Evolutionary conservation across 2,329 filamentous ascomycete genomes (phyloP), one percentile per base, ranked within the genome.

Genomic region (Calonectria crousiana): DNA sequence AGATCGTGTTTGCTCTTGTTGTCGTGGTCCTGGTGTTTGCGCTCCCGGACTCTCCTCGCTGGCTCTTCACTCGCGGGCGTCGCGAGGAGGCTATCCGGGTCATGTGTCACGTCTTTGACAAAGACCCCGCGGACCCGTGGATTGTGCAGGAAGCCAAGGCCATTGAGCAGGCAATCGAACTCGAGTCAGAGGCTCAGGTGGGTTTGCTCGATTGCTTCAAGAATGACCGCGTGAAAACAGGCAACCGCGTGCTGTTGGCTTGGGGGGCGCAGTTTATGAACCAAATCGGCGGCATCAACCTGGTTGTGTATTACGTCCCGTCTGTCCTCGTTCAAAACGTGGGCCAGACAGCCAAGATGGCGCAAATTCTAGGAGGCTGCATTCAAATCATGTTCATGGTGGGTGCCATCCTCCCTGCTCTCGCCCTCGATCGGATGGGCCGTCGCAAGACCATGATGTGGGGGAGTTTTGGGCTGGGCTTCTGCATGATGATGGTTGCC

Each of bases 241-340:
- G 78, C 0, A 73, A 66, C 23, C 56, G 78, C 5, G 71, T 79
- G 3, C 66, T 78, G 4, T 16, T 79, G 20, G 75, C 77, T 3
- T 78, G 76, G 76, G 69, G 67, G 3, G 74, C 79, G 0, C 75
- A 79, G 23, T 79, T 77, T 0, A 79, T 79, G 71, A 79, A 90
- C 65, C 89, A 90, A 72, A 83, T 87, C 64, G 84, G 84, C 6
- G 87, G 88, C 0, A 87, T 89, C 72, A 89, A 89, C 80, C 60
- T 87, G 0, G 83, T 87, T 0, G 85, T 88, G 51, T 83, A 86
- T 60, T 84, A 82, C 5, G 81, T 84, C 2, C 78, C 81, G 0
- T 80, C 49, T 28, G 77, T 79, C 0, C 77, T 86, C 2, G 79
- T 83, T 0, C 69, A 79, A 44, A 84, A 84, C 26, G 83, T 86